Percentiles rank a stretch among this genome's conserved stretches.
These are phyloP conservation scores for Scytalidium lignicola DNA, from an alignment of 2,329 filamentous ascomycete genomes.

Conservation along the genomic window DNA sequence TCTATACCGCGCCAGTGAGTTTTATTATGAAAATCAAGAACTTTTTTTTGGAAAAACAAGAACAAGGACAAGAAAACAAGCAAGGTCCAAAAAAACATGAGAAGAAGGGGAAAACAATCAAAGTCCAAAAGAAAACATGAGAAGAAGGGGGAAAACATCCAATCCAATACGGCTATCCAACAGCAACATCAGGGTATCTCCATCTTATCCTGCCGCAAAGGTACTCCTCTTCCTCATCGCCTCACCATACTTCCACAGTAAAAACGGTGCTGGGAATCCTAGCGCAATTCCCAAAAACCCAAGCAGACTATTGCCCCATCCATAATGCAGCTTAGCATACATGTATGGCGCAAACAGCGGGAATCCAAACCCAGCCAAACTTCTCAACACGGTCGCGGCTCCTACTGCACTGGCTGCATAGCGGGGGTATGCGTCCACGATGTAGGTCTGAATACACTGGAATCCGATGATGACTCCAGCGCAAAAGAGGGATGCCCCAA, in stretches of 20 bases:
- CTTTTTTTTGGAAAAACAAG: too few relatives aligned
- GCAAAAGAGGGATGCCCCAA: constrained; percentile 47
- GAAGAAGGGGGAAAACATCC: too few relatives aligned
- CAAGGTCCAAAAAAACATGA: too few relatives aligned
- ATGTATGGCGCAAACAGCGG: constrained; percentile 24
- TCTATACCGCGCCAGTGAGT: too few relatives aligned
- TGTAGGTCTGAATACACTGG: constrained; percentile 39
- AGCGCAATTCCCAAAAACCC: constrained; percentile 47
- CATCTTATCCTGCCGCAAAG: constrained; percentile 22
- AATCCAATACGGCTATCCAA: too few relatives aligned
- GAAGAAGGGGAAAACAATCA: too few relatives aligned
- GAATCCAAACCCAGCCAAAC: constrained; percentile 24
- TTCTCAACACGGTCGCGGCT: constrained; percentile 19
- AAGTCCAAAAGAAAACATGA: too few relatives aligned
- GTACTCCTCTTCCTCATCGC: constrained; percentile 38
- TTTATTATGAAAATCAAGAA: too few relatives aligned
- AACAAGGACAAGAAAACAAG: too few relatives aligned
- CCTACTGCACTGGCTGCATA: constrained; percentile 37
- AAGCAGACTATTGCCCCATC: constrained; percentile 41
- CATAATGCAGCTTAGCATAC: constrained; percentile 34
- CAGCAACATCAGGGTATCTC: neutral
- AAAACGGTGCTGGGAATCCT: constrained; percentile 43
- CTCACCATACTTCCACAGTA: constrained; percentile 36
- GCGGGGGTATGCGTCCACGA: constrained; percentile 43
- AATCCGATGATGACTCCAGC: constrained; percentile 35